Percentiles rank a stretch among this genome's conserved stretches.
Evolutionary conservation across 202 grass and related monocot species (phyloP).

Genomic region (Sporobolus alterniflorus): DNA sequence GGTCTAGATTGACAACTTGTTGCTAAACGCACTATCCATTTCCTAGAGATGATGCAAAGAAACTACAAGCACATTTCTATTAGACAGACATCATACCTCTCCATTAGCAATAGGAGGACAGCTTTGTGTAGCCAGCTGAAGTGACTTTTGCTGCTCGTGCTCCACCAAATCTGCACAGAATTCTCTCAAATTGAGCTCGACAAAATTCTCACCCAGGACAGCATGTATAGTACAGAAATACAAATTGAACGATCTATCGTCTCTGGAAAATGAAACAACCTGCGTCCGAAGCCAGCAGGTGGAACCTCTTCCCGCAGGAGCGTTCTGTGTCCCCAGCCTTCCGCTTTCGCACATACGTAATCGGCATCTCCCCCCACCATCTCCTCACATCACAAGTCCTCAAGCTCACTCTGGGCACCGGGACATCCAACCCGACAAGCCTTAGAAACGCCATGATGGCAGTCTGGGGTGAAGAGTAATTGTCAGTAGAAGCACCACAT

Average conservation of each 20-base stretch:
- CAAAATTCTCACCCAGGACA: slow-evolving; percentile 17
- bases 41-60: neutral
- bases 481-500: neutral
- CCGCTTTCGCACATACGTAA: slow-evolving; percentile 65
- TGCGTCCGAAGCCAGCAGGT: slow-evolving; percentile 43
- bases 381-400: slow-evolving; percentile 29
- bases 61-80: neutral
- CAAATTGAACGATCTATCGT: slow-evolving; percentile 31
- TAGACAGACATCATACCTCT: slow-evolving; percentile 43
- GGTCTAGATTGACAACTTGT: neutral
- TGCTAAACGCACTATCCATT: neutral
- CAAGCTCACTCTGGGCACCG: slow-evolving; percentile 8
- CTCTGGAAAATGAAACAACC: slow-evolving; percentile 33
- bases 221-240: slow-evolving; percentile 9
- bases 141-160: slow-evolving; percentile 1
- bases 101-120: neutral
- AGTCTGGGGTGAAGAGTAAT: neutral
- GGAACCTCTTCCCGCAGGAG: slow-evolving; percentile 46
- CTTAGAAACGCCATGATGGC: slow-evolving; percentile 33
- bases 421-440: slow-evolving; percentile 40
- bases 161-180: slow-evolving; percentile 65
- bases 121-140: slow-evolving; percentile 31
- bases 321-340: slow-evolving; percentile 27
- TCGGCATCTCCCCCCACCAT: neutral
- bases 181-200: slow-evolving; percentile 3